A percentile compares a stretch with the other conserved stretches of the same genome.
These are phyloP conservation scores for Manihot esculenta DNA, from an alignment of 441 rosid genomes.

Conservation along the genomic window DNA sequence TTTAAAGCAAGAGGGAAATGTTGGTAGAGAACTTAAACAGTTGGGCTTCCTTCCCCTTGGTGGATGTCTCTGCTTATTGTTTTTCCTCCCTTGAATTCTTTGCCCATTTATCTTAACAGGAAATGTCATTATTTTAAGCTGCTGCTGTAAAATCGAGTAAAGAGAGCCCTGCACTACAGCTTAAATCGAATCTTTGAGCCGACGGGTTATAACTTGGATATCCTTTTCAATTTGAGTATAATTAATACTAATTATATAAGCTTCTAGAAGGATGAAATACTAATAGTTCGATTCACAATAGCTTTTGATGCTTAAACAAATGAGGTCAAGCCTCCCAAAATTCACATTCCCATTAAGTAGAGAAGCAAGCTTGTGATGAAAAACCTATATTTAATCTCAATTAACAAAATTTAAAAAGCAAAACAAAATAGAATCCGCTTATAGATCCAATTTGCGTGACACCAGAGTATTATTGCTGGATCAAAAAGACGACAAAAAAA, in stretches of 20 bases:
- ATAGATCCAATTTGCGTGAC: constrained; percentile 27
- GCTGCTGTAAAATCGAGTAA: too few species aligned
- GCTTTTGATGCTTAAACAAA: not conserved
- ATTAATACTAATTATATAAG: too few species aligned
- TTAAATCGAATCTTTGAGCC: too few species aligned
- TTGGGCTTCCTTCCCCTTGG: too few species aligned
- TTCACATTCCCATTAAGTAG: not conserved
- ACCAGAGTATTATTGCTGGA: constrained; percentile 22
- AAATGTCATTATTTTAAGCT: not conserved
- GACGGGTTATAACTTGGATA: too few species aligned
- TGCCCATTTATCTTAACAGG: not conserved
- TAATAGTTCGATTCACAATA: not conserved
- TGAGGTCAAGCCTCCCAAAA: constrained; percentile 16
- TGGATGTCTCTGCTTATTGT: not conserved
- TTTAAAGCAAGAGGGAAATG: constrained; percentile 11
- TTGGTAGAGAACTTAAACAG: not conserved
- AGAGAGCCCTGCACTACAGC: too few species aligned
- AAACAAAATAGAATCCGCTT: not conserved
- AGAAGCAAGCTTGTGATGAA: constrained; percentile 23
- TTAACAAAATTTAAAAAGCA: not conserved
- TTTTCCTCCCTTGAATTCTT: not conserved
- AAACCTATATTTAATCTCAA: constrained; percentile 18
- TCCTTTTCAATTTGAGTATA: too few species aligned
- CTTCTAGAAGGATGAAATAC: too few species aligned
- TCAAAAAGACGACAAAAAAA: constrained; percentile 6